A percentile compares a stretch with the other conserved stretches of the same genome.
Conservation (phyloP, 2,329 filamentous ascomycete genomes). For the Ophiostoma australiae region DNA sequence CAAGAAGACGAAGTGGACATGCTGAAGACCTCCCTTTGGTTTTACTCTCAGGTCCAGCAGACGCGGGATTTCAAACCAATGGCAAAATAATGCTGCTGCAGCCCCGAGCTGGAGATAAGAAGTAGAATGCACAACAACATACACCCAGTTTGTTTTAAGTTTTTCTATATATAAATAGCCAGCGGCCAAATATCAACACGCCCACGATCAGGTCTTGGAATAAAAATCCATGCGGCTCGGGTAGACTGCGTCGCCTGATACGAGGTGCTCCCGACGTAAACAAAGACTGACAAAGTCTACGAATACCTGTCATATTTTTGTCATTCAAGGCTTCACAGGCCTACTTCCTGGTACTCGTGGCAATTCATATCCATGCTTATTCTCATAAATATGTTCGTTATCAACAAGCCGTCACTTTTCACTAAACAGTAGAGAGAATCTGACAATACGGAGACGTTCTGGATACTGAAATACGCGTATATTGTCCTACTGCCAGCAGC, state of each 20-base stretch:
- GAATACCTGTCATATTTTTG: background rate
- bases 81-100: no score
- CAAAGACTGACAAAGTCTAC: background rate
- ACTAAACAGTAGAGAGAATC: background rate
- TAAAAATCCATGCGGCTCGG: background rate
- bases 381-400: background rate
- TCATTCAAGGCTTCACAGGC: background rate
- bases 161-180: no score
- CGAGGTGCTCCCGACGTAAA: background rate
- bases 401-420: background rate
- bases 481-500: background rate
- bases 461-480: background rate
- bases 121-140: no score
- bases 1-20: no score
- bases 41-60: no score
- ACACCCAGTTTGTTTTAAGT: no score
- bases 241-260: background rate
- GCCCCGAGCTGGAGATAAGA: no score
- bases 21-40: no score
- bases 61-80: no score
- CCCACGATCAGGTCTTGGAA: background rate
- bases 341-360: background rate
- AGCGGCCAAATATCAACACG: background rate
- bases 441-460: background rate
- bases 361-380: background rate